These are phyloP conservation scores for Diaporthe amygdali DNA, from an alignment of 2,329 filamentous ascomycete genomes.

Conservation along the genomic window DNA sequence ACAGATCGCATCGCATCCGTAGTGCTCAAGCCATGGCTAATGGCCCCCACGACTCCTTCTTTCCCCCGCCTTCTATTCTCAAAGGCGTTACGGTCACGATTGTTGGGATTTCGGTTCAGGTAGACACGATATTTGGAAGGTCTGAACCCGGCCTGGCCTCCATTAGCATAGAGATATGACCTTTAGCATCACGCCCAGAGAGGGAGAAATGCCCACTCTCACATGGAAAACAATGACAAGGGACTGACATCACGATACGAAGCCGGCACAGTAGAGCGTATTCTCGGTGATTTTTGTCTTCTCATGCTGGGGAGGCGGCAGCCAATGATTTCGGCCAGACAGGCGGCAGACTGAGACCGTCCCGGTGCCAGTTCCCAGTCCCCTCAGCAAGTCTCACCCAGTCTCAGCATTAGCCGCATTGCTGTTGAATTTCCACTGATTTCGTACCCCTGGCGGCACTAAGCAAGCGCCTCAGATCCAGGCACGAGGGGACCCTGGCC, in stretches of 20 bases:
- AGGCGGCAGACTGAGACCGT: not conserved
- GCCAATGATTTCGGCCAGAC: not conserved
- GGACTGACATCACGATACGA: constrained; percentile 10
- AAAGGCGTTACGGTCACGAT: constrained; percentile 17
- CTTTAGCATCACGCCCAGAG: constrained; percentile 7
- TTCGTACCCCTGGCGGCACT: constrained; percentile 8
- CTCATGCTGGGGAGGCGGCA: not conserved
- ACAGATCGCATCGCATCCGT: not conserved
- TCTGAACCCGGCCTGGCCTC: not conserved
- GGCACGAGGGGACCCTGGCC: constrained; percentile 12
- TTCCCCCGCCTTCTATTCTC: not conserved
- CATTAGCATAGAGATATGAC: constrained; percentile 6
- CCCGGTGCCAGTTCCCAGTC: not conserved
- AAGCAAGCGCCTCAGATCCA: not conserved
- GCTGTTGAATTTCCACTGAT: constrained; percentile 12
- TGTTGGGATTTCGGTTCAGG: constrained; percentile 11
- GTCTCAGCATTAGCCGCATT: not conserved
- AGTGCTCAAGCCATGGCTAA: not conserved
- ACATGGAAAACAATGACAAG: not conserved
- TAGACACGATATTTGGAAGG: constrained; percentile 21
- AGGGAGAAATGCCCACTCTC: not conserved
- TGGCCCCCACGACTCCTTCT: not conserved
- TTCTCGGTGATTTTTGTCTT: not conserved
- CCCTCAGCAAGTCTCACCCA: not conserved
- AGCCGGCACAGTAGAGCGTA: not conserved